These are phyloP conservation scores for Pelargonium fulgidum DNA, from an alignment of 441 rosid species.

Conservation along the genomic window DNA sequence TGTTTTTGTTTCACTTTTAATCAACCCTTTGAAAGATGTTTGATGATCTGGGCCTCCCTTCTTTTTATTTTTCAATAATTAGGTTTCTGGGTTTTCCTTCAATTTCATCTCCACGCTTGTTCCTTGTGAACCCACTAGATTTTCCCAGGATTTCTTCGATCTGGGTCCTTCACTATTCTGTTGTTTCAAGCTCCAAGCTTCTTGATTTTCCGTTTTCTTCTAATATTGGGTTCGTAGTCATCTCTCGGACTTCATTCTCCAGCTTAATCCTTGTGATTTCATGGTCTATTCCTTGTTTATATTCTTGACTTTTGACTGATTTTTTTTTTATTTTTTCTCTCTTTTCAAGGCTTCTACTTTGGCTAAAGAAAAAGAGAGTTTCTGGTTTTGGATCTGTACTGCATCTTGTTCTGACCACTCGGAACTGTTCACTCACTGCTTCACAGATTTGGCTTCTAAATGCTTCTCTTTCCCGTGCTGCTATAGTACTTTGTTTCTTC, in stretches of 20 bases:
- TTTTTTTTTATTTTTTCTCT: not conserved
- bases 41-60: not conserved
- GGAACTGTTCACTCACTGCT: not conserved
- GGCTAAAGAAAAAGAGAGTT: not conserved
- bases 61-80: constrained; percentile 3
- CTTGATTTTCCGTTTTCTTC: not conserved
- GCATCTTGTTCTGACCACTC: not conserved
- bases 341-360: not conserved
- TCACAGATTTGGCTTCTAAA: not conserved
- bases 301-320: not conserved
- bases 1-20: not conserved
- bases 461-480: not conserved
- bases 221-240: not conserved
- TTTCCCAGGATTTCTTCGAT: not conserved
- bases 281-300: not conserved
- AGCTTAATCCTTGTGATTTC: not conserved
- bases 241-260: not conserved
- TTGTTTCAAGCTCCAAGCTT: not conserved
- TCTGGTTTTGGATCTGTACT: not conserved
- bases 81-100: constrained; percentile 3
- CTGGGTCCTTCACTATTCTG: constrained; percentile 7
- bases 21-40: not conserved
- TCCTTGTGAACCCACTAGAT: not conserved
- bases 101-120: not conserved
- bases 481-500: not conserved